Evolutionary conservation across 345 rosid genomes (phyloP).

Genomic region (Chamaenerion angustifolium): DNA sequence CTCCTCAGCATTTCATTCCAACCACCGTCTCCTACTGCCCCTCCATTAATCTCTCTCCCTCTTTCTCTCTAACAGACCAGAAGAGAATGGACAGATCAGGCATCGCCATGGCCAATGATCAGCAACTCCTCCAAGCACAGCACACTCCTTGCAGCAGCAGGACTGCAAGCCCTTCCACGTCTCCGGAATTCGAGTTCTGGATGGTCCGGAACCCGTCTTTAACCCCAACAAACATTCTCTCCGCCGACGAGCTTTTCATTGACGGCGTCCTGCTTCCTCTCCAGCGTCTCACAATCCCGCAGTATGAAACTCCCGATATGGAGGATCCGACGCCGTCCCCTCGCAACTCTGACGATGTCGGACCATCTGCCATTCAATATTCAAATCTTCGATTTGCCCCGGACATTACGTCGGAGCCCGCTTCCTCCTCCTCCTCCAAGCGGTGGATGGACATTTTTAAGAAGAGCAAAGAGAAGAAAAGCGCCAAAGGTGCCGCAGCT

Average conservation of each 20-base stretch:
- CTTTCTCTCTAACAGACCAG: no score
- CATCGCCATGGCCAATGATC: no score
- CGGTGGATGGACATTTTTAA: slow-evolving; percentile 62
- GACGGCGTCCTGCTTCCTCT: slow-evolving; percentile 62
- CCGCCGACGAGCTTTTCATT: slow-evolving; percentile 70
- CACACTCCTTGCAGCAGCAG: slow-evolving; percentile 13
- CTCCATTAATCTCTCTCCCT: no score
- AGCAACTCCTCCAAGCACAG: background rate
- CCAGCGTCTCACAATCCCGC: slow-evolving; percentile 15
- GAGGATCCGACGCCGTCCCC: background rate
- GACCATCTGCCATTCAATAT: slow-evolving; percentile 4
- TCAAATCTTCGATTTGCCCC: background rate
- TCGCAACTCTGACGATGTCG: slow-evolving; percentile 9
- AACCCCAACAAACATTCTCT: slow-evolving; percentile 33
- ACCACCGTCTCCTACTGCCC: no score
- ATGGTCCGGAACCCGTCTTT: slow-evolving; percentile 35
- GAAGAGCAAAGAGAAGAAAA: slow-evolving; percentile 21
- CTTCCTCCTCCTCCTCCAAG: slow-evolving; percentile 40
- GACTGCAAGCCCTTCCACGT: slow-evolving; percentile 8
- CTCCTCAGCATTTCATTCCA: no score
- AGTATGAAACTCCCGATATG: slow-evolving; percentile 8
- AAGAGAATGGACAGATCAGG: no score
- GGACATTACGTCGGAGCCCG: slow-evolving; percentile 2
- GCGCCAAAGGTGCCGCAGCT: slow-evolving; percentile 11
- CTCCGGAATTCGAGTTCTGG: slow-evolving; percentile 80